Base-by-base conservation (phyloP, 2,329 filamentous ascomycete genomes). In the Fusarium sp. region DNA sequence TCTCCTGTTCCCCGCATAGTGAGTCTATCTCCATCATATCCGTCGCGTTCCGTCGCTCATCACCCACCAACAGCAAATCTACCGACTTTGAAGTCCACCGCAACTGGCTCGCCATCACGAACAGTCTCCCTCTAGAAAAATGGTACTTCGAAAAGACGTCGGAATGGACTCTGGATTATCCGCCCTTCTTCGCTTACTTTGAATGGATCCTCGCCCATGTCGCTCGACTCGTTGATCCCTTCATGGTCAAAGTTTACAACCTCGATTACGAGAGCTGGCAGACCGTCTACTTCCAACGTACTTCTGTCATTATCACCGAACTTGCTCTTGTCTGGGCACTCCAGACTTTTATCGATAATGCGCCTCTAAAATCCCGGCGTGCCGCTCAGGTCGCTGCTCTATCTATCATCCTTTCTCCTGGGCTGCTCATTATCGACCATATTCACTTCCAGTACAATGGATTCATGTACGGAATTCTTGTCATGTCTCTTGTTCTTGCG, bases 381-480 rank as follows among this genome's bases (percentile, higher is more conserved):
- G 90, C 93, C 50, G 92, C 94, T 14, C 94, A 98, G 78, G 93
- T 93, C 27, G 93, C 92, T 49, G 94, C 95, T 27, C 86, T 98
- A 60, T 98, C 95, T 2, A 91, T 99, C 64, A 85, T 98, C 6
- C 88, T 98, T 15, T 98, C 95, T 1, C 96, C 96, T 0, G 96
- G 95, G 4, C 88, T 99, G 38, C 86, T 99, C 66, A 97, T 99
- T 79, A 98, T 99, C 80, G 96, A 99, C 78, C 96, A 99, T 80
- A 95, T 98, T 71, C 95, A 98, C 81, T 99, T 99, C 81, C 96
- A 99, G 85, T 99, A 99, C 85, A 99, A 99, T 84, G 95, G 96
- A 42, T 94, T 95, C 82, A 90, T 99, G 82, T 99, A 98, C 80
- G 96, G 96, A 40, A 85, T 98, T 45, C 85, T 99, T 54, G 88